Evolutionary conservation across 2,329 filamentous ascomycete genomes (phyloP).

Genomic region (Colletotrichum acutatum): DNA sequence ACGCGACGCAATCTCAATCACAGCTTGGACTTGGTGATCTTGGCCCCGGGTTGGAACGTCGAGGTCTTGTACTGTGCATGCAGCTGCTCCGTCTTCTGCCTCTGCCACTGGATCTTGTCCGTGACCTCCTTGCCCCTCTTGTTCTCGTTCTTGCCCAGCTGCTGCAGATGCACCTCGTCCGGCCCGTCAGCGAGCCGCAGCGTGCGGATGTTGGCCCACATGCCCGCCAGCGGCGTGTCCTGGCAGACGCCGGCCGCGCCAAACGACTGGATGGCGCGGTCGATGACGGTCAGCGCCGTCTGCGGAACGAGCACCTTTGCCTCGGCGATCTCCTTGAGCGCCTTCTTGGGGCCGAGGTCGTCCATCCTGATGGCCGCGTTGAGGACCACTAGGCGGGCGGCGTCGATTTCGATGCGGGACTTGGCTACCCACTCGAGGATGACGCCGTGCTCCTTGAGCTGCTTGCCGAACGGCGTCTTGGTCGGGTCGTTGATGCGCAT

Average conservation of each 20-base stretch:
- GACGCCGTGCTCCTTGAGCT: constrained; percentile 88
- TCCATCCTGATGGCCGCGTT: constrained; percentile 98
- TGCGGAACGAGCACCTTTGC: constrained; percentile 92
- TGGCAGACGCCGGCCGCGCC: constrained; percentile 92
- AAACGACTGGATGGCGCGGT: constrained; percentile 93
- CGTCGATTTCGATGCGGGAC: constrained; percentile 93
- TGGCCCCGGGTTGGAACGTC: constrained; percentile 61
- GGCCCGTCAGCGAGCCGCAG: constrained; percentile 91
- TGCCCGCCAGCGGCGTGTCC: constrained; percentile 88
- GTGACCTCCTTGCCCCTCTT: constrained; percentile 71
- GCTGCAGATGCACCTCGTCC: constrained; percentile 92
- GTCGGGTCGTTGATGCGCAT: constrained; percentile 91
- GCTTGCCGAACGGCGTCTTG: constrained; percentile 93
- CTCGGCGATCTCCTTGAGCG: constrained; percentile 92
- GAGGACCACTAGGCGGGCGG: constrained; percentile 87
- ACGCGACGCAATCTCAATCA: constrained; percentile 43
- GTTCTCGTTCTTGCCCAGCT: constrained; percentile 85
- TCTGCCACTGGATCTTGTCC: constrained; percentile 72
- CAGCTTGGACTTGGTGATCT: constrained; percentile 60
- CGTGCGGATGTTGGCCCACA: constrained; percentile 85
- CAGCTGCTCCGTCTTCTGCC: constrained; percentile 72
- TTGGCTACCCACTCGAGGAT: constrained; percentile 95
- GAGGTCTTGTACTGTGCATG: constrained; percentile 67
- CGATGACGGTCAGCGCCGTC: constrained; percentile 86
- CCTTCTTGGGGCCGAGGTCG: constrained; percentile 85